Conservation (phyloP, 179 eudicot species). For the Silene noctiflora region DNA sequence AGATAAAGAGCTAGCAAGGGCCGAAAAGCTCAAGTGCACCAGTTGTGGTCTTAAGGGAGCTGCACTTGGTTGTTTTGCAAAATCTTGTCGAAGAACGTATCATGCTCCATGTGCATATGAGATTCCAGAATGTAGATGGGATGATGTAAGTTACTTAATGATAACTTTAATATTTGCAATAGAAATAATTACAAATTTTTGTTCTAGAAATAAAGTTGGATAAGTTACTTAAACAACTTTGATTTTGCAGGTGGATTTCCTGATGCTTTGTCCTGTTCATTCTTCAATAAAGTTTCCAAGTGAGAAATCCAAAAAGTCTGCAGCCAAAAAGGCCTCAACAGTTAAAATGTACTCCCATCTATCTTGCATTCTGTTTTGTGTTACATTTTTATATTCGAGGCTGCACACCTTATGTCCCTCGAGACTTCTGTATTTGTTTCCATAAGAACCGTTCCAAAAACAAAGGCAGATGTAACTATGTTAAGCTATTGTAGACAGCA, state of each 20-base stretch:
- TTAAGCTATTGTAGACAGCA: too few species aligned
- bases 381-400: too few species aligned
- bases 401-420: too few species aligned
- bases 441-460: too few species aligned
- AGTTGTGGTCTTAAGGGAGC: slow-evolving; percentile 86
- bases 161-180: neutral
- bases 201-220: neutral
- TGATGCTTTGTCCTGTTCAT: slow-evolving; percentile 77
- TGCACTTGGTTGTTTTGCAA: slow-evolving; percentile 80
- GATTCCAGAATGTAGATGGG: slow-evolving; percentile 75
- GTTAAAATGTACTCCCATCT: slow-evolving; percentile 35
- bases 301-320: slow-evolving; percentile 52
- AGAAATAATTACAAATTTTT: neutral
- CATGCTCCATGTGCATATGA: slow-evolving; percentile 80
- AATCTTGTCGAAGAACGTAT: slow-evolving; percentile 69
- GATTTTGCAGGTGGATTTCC: slow-evolving; percentile 49
- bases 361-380: neutral
- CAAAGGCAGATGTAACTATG: too few species aligned
- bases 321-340: slow-evolving; percentile 30
- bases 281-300: slow-evolving; percentile 59
- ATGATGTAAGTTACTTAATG: slow-evolving; percentile 44
- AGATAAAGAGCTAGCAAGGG: slow-evolving; percentile 70
- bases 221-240: slow-evolving; percentile 3
- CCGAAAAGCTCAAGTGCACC: slow-evolving; percentile 76
- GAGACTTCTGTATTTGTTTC: too few species aligned